Evolutionary conservation across 306 rosid species (phyloP), one percentile per base, ranked within the genome.

Genomic region (Pterocarpus santalinus): DNA sequence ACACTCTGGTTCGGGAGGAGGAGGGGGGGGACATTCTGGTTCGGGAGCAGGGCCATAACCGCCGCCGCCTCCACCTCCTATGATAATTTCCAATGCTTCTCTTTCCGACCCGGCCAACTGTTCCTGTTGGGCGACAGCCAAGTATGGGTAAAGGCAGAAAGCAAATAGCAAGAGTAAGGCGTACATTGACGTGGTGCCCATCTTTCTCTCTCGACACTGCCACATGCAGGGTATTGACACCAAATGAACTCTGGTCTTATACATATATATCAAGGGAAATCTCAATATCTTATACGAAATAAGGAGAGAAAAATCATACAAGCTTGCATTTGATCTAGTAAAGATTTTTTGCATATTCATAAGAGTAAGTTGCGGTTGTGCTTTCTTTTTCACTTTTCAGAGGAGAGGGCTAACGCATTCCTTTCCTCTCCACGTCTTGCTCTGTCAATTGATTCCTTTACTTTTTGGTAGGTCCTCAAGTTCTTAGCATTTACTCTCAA

Each of bases 1-100:
- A 61, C 47, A 43, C 10, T 6, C 13, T 12, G 53, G 53, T 9
- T 47, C n/a, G 1, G 78, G 81, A 0, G 60, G 55, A 22, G 28
- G 28, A 22, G 1, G 76, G 68, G 6, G 14, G 84, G 6, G 17
- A 63, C 53, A 47, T 47, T 9, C 15, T 9, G 53, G 53, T 47
- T 0, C 3, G 1, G 53, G 73, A 15, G 85, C 1, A 14, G 81
- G 84, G 8, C 3, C 38, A 43, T 57, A 16, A 7, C 63, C 81
- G 8, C 81, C 72, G 0, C 11, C 15, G 53, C 53, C 53, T 1
- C 53, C 53, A 10, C 52, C 52, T 47, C 81, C 87, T 9, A 76
- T 75, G 70, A 55, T 76, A 39, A 80, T 71, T 64, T 85, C 85
- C 5, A 80, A 36, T 8, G 75, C 82, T 70, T 76, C 79, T 38